These are phyloP conservation scores for Termitomyces sp. DNA, from an alignment of 768 basidiomycete genomes.

Conservation along the genomic window DNA sequence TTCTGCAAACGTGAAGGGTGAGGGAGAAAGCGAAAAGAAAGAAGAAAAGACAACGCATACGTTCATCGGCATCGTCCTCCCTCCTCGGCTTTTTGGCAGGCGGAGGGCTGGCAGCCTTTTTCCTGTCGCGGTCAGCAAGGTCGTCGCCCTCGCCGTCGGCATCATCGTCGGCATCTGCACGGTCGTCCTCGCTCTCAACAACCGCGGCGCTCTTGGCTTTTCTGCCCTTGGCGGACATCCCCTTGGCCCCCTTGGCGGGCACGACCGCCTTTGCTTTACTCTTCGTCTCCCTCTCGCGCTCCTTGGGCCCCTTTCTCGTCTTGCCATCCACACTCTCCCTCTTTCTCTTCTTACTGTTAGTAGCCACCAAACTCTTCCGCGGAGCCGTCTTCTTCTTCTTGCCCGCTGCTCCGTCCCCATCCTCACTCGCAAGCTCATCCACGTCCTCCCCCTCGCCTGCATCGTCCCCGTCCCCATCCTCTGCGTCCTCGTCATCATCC, in stretches of 20 bases:
- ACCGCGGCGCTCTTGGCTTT: conserved; percentile 46
- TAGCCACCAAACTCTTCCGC: conserved; percentile 39
- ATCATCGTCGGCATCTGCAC: conserved; percentile 40
- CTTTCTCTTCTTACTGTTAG: conserved; percentile 45
- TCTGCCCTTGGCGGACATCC: no score
- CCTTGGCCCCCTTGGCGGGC: no score
- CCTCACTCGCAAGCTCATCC: conserved; percentile 54
- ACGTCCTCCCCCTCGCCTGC: conserved; percentile 46
- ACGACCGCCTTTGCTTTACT: no score
- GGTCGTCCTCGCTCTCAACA: conserved; percentile 71
- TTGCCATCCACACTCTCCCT: conserved; percentile 42
- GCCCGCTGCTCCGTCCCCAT: conserved; percentile 53
- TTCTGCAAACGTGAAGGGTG: conserved; percentile 4
- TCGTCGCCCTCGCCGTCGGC: conserved; percentile 33
- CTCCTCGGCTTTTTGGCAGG: conserved; percentile 61
- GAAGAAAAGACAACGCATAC: conserved; percentile 32
- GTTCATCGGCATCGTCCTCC: conserved; percentile 58
- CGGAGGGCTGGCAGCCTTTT: conserved; percentile 50
- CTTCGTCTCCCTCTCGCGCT: not conserved
- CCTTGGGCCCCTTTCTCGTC: conserved; percentile 17
- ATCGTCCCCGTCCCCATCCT: conserved; percentile 48
- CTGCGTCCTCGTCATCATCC: conserved; percentile 16
- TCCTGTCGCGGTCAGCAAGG: conserved; percentile 38
- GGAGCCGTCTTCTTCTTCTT: conserved; percentile 35
- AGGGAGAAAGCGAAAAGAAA: not conserved